Conservation (phyloP, 148 eudicot genomes). For the Suaeda aralocaspica region DNA sequence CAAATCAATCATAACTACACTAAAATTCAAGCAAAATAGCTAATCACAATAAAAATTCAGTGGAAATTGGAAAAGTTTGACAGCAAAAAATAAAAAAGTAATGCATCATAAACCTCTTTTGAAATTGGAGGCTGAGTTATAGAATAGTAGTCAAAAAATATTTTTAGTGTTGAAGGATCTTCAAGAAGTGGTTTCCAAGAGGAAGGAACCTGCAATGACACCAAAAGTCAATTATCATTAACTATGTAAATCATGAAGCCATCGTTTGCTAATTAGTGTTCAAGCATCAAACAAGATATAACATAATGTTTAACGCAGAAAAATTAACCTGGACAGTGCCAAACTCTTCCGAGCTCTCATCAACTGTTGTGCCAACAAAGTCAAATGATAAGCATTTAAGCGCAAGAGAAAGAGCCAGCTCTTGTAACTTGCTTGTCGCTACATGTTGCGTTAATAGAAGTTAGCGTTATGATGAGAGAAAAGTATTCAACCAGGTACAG, state of each 20-base stretch:
- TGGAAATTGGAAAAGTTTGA: background rate
- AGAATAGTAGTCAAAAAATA: slow-evolving; percentile 85
- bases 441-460: slow-evolving; percentile 31
- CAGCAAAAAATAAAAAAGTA: background rate
- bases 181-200: slow-evolving; percentile 82
- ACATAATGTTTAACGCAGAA: background rate
- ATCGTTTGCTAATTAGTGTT: background rate
- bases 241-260: background rate
- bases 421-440: slow-evolving; percentile 68
- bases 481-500: background rate
- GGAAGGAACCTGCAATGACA: slow-evolving; percentile 59
- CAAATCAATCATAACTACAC: too few relatives aligned
- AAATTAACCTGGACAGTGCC: slow-evolving; percentile 78
- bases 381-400: slow-evolving; percentile 85
- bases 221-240: slow-evolving; percentile 17
- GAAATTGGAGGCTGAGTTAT: slow-evolving; percentile 76
- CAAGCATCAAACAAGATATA: slow-evolving; percentile 14
- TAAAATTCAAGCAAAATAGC: too few relatives aligned
- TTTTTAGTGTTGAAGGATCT: slow-evolving; percentile 76
- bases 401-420: slow-evolving; percentile 79
- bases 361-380: slow-evolving; percentile 85
- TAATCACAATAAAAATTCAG: too few relatives aligned
- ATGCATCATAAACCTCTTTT: slow-evolving; percentile 62
- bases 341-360: slow-evolving; percentile 95
- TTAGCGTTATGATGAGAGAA: slow-evolving; percentile 4